These are phyloP conservation scores for Neofusicoccum laricinum DNA, from an alignment of 2,329 filamentous ascomycete species.

Conservation along the genomic window DNA sequence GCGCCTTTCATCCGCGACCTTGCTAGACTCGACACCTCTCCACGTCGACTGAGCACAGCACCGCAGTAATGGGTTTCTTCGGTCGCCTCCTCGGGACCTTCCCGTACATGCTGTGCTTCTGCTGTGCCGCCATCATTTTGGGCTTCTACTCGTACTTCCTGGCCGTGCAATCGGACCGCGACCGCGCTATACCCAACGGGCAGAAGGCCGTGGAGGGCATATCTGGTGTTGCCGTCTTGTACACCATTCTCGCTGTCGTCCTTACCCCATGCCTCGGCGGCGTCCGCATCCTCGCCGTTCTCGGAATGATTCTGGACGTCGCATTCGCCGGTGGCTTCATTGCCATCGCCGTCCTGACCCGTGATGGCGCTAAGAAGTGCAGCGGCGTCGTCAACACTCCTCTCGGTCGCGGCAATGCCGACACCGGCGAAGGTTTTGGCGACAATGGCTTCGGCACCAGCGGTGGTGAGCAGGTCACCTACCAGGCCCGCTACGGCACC, in stretches of 20 bases:
- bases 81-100: slow-evolving; percentile 68
- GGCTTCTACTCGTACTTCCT: slow-evolving; percentile 81
- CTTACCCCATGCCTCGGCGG: slow-evolving; percentile 79
- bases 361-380: slow-evolving; percentile 66
- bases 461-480: slow-evolving; percentile 40
- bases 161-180: slow-evolving; percentile 64
- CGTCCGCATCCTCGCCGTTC: slow-evolving; percentile 65
- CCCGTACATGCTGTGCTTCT: slow-evolving; percentile 71
- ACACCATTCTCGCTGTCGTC: slow-evolving; percentile 68
- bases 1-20: not conserved
- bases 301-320: slow-evolving; percentile 74
- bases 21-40: not conserved
- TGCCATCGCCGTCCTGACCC: slow-evolving; percentile 74
- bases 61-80: slow-evolving; percentile 14
- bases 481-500: slow-evolving; percentile 48
- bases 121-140: slow-evolving; percentile 69
- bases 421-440: slow-evolving; percentile 48
- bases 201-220: slow-evolving; percentile 70
- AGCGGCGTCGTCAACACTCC: slow-evolving; percentile 62
- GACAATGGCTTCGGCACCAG: slow-evolving; percentile 39
- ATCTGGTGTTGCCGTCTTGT: slow-evolving; percentile 70
- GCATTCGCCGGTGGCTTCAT: slow-evolving; percentile 75
- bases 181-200: slow-evolving; percentile 61
- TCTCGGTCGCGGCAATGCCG: slow-evolving; percentile 62
- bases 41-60: not conserved